Conservation (phyloP, 345 rosid genomes). For the Murraya paniculata region DNA sequence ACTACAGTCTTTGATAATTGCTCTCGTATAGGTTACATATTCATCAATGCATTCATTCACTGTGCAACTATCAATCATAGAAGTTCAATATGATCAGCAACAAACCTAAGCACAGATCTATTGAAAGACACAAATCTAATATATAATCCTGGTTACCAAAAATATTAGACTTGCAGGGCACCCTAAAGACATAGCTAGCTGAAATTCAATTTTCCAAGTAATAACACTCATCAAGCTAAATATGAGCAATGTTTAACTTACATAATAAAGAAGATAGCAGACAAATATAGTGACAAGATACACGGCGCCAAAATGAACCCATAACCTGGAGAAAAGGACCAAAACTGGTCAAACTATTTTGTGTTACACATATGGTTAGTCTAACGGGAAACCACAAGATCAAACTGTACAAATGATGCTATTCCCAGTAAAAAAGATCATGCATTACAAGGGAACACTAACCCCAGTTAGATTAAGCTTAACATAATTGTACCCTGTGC, state of each 20-base stretch:
- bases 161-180: conserved; percentile 6
- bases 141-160: background rate
- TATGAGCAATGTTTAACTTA: conserved; percentile 34
- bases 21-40: conserved; percentile 6
- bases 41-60: conserved; percentile 7
- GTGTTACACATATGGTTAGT: background rate
- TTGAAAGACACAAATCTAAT: background rate
- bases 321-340: conserved; percentile 58
- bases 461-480: background rate
- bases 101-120: background rate
- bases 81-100: conserved; percentile 1
- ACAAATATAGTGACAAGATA: conserved; percentile 69
- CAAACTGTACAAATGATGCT: background rate
- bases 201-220: background rate
- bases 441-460: background rate
- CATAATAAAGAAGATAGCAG: conserved; percentile 74
- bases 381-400: background rate
- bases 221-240: background rate
- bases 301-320: conserved; percentile 87
- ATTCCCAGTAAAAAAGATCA: background rate
- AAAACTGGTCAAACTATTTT: conserved; percentile 17
- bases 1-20: background rate
- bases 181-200: background rate
- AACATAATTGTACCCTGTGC: background rate
- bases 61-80: background rate